Evolutionary conservation across 768 basidiomycete genomes (phyloP), one percentile per base, ranked within the genome.

Genomic region (Pholiota conissans): DNA sequence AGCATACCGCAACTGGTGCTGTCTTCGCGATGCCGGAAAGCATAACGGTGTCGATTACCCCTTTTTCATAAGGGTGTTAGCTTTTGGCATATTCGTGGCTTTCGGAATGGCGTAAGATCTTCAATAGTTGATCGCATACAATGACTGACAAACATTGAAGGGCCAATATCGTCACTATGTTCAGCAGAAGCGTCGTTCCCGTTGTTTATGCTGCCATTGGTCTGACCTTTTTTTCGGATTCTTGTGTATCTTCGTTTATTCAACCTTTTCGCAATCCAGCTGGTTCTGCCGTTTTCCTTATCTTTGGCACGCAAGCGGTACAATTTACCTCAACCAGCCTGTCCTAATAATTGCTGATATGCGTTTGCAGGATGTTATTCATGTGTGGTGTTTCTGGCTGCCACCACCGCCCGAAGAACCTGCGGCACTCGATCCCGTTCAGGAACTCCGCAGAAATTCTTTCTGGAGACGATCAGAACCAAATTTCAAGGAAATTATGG

Each of bases 271-370:
- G 24, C 13, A 40, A n/a, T n/a, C 22, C 34, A 76, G 73, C 70
- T 46, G 75, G 75, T 13, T 65, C 71, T 8, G 71, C 65, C n/a
- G 59, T 75, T 3, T 71, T 76, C 54, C 61, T 76, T 8, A 66
- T 75, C 4, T 76, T 75, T 56, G 74, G 73, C 4, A 72, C 73
- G 22, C 75, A 76, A 66, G 56, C 65, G 4, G 73, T 73, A 52
- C 27, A 69, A 60, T 13, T 51, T 29, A 11, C 32, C 34, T 6
- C 37, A 18, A 1, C 22, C n/a, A 49, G 24, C n/a, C 35, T 22
- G n/a, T n/a, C 9, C 20, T 35, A 16, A 39, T 53, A 34, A 45
- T 26, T 16, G 52, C 16, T 46, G n/a, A n/a, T n/a, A n/a, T n/a
- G n/a, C n/a, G n/a, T n/a, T n/a, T 49, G 14, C 54, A 74, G 71